Base-by-base conservation (phyloP, 768 basidiomycete species). In the Tulasnella sp. region DNA sequence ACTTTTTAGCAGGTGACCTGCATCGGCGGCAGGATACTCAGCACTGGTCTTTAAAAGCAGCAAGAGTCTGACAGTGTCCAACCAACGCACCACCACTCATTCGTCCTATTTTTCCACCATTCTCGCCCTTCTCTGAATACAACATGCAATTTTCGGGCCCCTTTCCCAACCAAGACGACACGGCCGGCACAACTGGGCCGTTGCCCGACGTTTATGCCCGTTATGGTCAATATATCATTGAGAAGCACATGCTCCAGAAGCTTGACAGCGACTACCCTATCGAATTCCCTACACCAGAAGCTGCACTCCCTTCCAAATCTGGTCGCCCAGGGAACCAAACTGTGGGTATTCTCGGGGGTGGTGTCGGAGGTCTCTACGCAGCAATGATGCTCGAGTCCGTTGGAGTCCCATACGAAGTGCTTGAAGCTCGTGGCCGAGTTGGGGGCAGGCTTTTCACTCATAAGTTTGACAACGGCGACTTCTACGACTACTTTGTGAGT, bases 371-470 rank as follows among this genome's bases (percentile, higher is more conserved):
- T 34, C 83, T 88, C 16, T 88, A 87, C 82, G 82, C 86, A 0
- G 89, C 87, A 1, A 82, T 89, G 83, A 87, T 89, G 0, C 84
- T 89, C 24, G 85, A 89, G 39, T 83, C 82, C 14, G 84, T 88
- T 10, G 85, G 82, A 1, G 86, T 89, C 81, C 79, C 83, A 12
- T 89, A 88, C 82, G 85, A 88, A 36, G 87, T 89, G 56, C 80
- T 89, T 18, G 89, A 89, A 82, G 87, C 86, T 1, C 83, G 84
- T 1, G 81, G 83, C 36, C 86, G 86, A 24, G 76, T 83, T 44
- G 89, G 89, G 3, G 89, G 89, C 42, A 86, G 88, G 19, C 82
- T 88, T 62, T 86, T 82, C 80, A 89, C 89, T 0, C 83, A 89
- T 77, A 83, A 83, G 12, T 89, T 89, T 81, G 82, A 44, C 9